Percentiles rank a stretch among this genome's conserved stretches.
Conservation (phyloP, 805 yeast species). For the Sugiyamaella chiloensis region DNA sequence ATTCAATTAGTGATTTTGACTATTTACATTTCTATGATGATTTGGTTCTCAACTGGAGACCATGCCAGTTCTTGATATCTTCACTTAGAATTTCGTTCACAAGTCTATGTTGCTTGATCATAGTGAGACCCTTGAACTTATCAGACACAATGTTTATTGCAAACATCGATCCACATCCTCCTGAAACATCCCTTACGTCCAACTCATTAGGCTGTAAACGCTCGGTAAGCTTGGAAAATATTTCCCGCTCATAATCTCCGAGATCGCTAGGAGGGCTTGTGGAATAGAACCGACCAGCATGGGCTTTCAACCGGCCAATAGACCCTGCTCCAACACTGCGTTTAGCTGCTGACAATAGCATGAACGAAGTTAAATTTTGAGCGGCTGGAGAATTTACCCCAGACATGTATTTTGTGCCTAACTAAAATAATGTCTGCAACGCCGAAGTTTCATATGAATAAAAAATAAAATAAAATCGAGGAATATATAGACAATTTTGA, state of each 20-base stretch:
- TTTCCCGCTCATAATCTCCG: slow-evolving; percentile 62
- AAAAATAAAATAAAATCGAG: too few relatives aligned
- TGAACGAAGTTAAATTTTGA: background rate
- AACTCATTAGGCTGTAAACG: slow-evolving; percentile 60
- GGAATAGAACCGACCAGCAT: background rate
- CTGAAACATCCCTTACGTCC: slow-evolving; percentile 78
- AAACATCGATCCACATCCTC: slow-evolving; percentile 98
- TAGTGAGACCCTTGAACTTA: slow-evolving; percentile 72
- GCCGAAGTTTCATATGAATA: too few relatives aligned
- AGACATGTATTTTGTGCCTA: too few relatives aligned
- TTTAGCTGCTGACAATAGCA: slow-evolving; percentile 3
- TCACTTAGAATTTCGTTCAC: slow-evolving; percentile 80
- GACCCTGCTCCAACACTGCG: background rate
- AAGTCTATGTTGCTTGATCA: slow-evolving; percentile 88
- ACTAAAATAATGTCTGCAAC: too few relatives aligned
- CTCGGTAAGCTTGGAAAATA: slow-evolving; percentile 52
- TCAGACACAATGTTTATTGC: slow-evolving; percentile 73
- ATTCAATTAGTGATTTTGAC: too few relatives aligned
- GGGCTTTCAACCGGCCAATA: background rate
- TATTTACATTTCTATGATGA: slow-evolving; percentile 29
- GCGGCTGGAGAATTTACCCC: too few relatives aligned
- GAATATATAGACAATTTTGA: too few relatives aligned
- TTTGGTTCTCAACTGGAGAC: slow-evolving; percentile 79
- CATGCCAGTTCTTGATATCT: slow-evolving; percentile 92
- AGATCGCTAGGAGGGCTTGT: slow-evolving; percentile 24